phyloP scores from a whole-genome alignment of 305 asterid species.

The Fraxinus xanthoxyloides region DNA sequence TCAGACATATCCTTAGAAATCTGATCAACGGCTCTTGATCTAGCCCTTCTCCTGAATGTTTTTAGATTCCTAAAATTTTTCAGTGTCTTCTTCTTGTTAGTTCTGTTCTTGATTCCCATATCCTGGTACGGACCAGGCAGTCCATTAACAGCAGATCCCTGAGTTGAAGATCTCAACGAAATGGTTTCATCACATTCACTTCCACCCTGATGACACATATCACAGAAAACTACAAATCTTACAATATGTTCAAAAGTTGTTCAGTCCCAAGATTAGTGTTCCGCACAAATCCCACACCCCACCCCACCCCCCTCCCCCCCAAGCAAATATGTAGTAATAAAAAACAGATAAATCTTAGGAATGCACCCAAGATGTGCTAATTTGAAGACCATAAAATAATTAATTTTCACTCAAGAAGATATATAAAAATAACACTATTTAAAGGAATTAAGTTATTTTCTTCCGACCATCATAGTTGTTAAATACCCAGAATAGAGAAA shows the following conservation, averaged over 20 bases:
- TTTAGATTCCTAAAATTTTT: constrained; percentile 34
- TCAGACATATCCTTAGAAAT: constrained; percentile 28
- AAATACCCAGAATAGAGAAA: background rate
- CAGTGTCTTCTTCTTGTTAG: constrained; percentile 19
- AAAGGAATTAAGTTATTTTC: constrained; percentile 3
- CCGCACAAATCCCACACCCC: background rate
- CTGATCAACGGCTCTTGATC: constrained; percentile 30
- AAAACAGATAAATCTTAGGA: background rate
- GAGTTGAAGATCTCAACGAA: constrained; percentile 51
- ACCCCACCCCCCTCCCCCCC: too few species aligned
- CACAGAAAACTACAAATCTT: constrained; percentile 7
- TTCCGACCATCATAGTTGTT: background rate
- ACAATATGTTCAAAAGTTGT: constrained; percentile 1
- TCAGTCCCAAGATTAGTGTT: background rate
- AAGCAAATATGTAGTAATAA: background rate
- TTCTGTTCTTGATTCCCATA: constrained; percentile 29
- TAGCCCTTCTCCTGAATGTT: constrained; percentile 48
- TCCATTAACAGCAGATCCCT: constrained; percentile 44
- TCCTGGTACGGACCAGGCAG: constrained; percentile 20
- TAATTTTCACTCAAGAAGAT: background rate
- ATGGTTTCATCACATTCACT: constrained; percentile 52
- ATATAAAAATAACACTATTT: background rate
- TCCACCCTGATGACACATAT: constrained; percentile 41
- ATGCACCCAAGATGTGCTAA: background rate
- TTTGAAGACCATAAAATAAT: background rate